Base-by-base conservation (phyloP, 2,329 filamentous ascomycete genomes). In the Myriosclerotinia duriaeana region DNA sequence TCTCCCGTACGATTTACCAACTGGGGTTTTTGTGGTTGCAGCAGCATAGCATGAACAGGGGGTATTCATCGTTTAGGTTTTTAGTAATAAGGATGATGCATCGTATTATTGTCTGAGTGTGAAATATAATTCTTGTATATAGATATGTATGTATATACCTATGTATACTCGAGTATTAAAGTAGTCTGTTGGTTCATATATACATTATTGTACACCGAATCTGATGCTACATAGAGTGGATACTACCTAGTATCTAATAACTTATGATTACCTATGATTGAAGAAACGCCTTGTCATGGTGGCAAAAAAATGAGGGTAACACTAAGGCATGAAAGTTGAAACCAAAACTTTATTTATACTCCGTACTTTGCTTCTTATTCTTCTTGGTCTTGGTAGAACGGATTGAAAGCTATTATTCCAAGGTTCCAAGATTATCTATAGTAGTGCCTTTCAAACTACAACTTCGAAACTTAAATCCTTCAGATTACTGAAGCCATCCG, bases 271-370 rank as follows among this genome's bases (percentile, higher is more conserved):
- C n/a, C n/a, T n/a, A 40, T 56, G 12, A 56, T 56, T 40, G 53
- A 56, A 56, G 53, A 56, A 56, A 26, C 38, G 54, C 54, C 54
- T 40, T 40, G 26, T 26, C 34, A 22, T 56, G 54, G 54, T 56
- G 54, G 54, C 54, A 56, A 59, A 56, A 59, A 59, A 48, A 48
- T 46, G 30, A 46, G 40, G 42, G 34, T 40, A 52, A 53, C 34
- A 40, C 44, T 36, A 22, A 34, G 30, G 30, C 46, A 26, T 26
- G 38, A 60, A 60, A 60, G 9, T 50, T 46, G 44, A 46, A 46
- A 46, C 46, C 14, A 40, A 62, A 62, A 50, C 59, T 53, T 62
- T 62, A 53, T 62, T 61, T 40, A 62, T 50, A 53, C 53, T 50
- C 56, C 11, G 48, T 60, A 22, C 42, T 20, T 30, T 26, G 8